Evolutionary conservation across 2,329 filamentous ascomycete species (phyloP).

Genomic region (Ophiosphaerella narmari): DNA sequence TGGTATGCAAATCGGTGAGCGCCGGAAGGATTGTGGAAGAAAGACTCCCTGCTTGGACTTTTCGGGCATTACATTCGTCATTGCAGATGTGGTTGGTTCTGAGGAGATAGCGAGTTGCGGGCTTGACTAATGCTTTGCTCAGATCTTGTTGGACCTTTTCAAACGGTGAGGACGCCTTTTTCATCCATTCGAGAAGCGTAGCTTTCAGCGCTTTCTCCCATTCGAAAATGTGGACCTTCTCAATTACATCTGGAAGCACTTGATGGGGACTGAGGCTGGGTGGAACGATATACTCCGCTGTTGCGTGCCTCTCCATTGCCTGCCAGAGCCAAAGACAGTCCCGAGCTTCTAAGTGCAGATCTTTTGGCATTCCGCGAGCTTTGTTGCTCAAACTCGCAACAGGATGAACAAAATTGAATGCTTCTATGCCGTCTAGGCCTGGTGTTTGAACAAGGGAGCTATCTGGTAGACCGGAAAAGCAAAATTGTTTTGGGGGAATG

Average conservation of each 20-base stretch:
- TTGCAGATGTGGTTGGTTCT: constrained; percentile 5
- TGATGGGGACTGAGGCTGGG: constrained; percentile 54
- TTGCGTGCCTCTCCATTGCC: constrained; percentile 64
- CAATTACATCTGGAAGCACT: constrained; percentile 59
- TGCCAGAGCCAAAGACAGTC: constrained; percentile 72
- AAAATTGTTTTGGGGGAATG: constrained; percentile 56
- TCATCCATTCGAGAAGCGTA: constrained; percentile 65
- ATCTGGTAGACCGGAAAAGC: constrained; percentile 50
- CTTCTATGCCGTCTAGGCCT: constrained; percentile 55
- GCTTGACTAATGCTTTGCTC: constrained; percentile 21
- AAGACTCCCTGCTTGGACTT: constrained; percentile 28
- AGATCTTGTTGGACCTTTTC: constrained; percentile 55
- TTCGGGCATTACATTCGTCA: constrained; percentile 20
- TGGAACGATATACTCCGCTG: constrained; percentile 55
- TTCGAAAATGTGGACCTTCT: constrained; percentile 67
- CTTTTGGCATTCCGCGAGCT: constrained; percentile 66
- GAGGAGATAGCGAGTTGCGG: constrained; percentile 3
- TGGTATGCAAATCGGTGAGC: constrained; percentile 63
- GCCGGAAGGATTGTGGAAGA: constrained; percentile 60
- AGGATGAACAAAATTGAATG: constrained; percentile 68
- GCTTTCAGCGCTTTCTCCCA: constrained; percentile 69
- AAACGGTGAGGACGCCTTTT: constrained; percentile 58
- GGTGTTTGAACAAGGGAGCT: constrained; percentile 44
- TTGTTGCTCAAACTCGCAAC: constrained; percentile 66
- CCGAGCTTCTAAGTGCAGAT: constrained; percentile 70